Base-by-base conservation (phyloP, 345 rosid genomes). In the Acer yangbiense region DNA sequence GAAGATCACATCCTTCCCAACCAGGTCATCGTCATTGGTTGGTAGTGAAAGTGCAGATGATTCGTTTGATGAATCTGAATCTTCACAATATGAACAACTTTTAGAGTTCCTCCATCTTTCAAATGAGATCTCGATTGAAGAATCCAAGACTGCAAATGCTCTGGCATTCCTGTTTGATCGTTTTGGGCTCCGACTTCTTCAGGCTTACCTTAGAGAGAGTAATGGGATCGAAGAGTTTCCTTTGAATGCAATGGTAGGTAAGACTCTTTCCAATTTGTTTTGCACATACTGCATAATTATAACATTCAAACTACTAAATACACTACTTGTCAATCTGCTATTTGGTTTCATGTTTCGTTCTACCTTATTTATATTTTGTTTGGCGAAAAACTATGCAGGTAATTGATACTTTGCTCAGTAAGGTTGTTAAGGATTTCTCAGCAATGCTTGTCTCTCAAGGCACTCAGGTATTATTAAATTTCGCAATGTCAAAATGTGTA, bases 241-340 rank as follows among this genome's bases (percentile, higher is more conserved):
- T 87, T 84, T 93, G 87, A 96, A 94, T 96, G 90, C 93, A 88
- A 90, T 84, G 98, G 99, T 96, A 88, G 92, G 97, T 92, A 89
- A 88, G 93, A 82, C 60, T 74, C 71, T 48, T 79, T 79, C 68
- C 69, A 39, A 73, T 72, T 48, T 71, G 14, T 65, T 71, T 39
- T 64, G 7, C 35, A 29, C 17, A 17, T 50, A 29, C 39, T 35
- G 6, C 39, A 0, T 35, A 35, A 35, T 35, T 35, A 35, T 35
- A 35, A 35, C 39, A 35, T 35, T 35, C 39, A 35, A 35, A 35
- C 39, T 35, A 35, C 39, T 35, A 4, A 17, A 52, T 52, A 60
- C 7, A 4, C 1, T n/a, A 0, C 23, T 20, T 35, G 6, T 41
- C 11, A 29, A 29, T 46, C 48, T 74, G n/a, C 43, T 17, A 12